Evolutionary conservation across 805 yeast genomes (phyloP), one percentile per base, ranked within the genome.

Genomic region (Clavispora santaluciae): DNA sequence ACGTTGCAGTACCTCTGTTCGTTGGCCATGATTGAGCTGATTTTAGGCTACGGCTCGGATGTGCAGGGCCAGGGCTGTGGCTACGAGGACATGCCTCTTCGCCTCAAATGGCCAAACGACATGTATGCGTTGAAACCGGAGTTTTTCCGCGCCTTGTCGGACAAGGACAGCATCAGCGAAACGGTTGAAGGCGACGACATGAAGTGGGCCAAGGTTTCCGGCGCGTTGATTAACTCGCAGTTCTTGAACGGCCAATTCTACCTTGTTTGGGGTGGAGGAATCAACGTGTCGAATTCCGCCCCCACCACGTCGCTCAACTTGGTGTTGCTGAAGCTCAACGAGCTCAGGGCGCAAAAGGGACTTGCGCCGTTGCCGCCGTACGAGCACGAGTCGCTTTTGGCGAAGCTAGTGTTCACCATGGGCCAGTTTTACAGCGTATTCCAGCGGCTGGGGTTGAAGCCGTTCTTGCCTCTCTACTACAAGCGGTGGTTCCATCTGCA

Each of bases 71-170:
- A 45, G 6, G 70, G 70, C 2, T 61, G 64, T 0, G 88, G 86
- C 0, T 87, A 82, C 57, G 81, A 79, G 16, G 83, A 79, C 35
- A 62, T 93, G 50, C 97, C 96, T 0, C 70, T 91, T 12, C 73
- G 79, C 38, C 73, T 93, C 44, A 93, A 93, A 59, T 93, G 99
- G 99, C 99, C 99, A 2, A 93, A 93, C 59, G 99, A 93, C 60
- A 66, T 93, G 11, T 93, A 87, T 56, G 79, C 83, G 4, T 58
- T 79, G 51, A 79, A 77, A 41, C 95, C 95, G 1, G 80, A 79
- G 40, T 75, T 66, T 48, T 73, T 60, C 50, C 46, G 49, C 40
- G 40, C 44, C 12, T 18, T 62, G 9, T 48, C 57, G 11, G 70
- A 65, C 21, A 61, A 61, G 35, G 48, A 64, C 23, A 58, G 66